Conservation (phyloP, 352 stramenopile species). For the Phytophthora palmivora region DNA sequence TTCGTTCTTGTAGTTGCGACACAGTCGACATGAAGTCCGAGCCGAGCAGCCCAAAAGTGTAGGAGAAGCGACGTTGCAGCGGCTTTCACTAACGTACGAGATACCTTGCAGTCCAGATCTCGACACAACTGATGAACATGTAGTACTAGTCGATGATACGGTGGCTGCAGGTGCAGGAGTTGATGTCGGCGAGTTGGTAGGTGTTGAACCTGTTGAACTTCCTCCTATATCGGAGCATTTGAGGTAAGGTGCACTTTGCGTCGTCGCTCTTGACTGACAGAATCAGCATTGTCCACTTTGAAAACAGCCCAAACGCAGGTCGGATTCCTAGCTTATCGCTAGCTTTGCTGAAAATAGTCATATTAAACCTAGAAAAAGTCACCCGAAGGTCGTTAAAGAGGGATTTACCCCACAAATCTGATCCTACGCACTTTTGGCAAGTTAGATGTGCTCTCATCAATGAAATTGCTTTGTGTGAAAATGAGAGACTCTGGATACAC, state of each 20-base stretch:
- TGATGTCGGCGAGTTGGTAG: slow-evolving; percentile 7
- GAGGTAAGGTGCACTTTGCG: slow-evolving; percentile 33
- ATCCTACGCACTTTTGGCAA: too few species aligned
- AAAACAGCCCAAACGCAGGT: slow-evolving; percentile 40
- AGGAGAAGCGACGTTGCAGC: slow-evolving; percentile 42
- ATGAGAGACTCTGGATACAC: too few species aligned
- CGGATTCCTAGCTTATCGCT: slow-evolving; percentile 22
- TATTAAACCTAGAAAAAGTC: too few species aligned
- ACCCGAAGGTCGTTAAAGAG: too few species aligned
- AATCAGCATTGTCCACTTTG: slow-evolving; percentile 43
- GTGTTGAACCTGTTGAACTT: slow-evolving; percentile 7
- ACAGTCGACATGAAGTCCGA: slow-evolving; percentile 59
- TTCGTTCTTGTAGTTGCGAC: slow-evolving; percentile 63
- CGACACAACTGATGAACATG: slow-evolving; percentile 37
- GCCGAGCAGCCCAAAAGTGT: slow-evolving; percentile 49
- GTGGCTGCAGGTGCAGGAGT: slow-evolving; percentile 17
- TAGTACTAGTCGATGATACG: slow-evolving; percentile 27
- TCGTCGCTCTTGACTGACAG: slow-evolving; percentile 40
- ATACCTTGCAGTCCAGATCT: slow-evolving; percentile 43
- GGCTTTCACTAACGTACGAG: slow-evolving; percentile 51
- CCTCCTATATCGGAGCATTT: slow-evolving; percentile 27
- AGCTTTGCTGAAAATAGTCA: too few species aligned
- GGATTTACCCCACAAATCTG: too few species aligned
- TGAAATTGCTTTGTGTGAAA: too few species aligned
- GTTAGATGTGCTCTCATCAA: too few species aligned